These are phyloP conservation scores for Serendipita sp. DNA, from an alignment of 768 basidiomycete genomes.

Conservation along the genomic window DNA sequence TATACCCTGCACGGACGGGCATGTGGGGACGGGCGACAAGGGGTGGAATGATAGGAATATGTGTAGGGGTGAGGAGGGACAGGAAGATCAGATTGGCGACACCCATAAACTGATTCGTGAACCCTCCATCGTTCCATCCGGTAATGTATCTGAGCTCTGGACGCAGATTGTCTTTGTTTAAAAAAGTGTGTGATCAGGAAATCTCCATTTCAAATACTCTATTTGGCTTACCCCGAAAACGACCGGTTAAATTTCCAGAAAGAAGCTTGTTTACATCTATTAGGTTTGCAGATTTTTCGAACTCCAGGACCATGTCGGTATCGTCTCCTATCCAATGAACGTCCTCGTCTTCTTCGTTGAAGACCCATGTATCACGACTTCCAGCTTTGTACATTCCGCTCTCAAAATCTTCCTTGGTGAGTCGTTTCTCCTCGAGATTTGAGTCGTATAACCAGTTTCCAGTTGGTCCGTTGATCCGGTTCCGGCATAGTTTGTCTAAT, in stretches of 20 bases:
- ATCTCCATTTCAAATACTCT: not conserved
- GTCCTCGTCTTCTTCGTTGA: not conserved
- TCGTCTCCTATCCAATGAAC: not conserved
- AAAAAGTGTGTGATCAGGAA: not conserved
- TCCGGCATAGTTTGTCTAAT: no score
- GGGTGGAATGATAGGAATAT: conserved; percentile 40
- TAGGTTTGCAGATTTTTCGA: not conserved
- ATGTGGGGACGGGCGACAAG: conserved; percentile 41
- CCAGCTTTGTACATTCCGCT: not conserved
- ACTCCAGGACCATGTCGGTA: not conserved
- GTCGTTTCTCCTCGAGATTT: not conserved
- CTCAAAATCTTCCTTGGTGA: not conserved
- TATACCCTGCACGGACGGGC: conserved; percentile 27
- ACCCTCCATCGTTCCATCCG: conserved; percentile 62
- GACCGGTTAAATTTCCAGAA: not conserved
- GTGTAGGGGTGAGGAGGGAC: conserved; percentile 33
- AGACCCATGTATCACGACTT: not conserved
- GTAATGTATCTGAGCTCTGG: conserved; percentile 48
- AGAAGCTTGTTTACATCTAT: not conserved
- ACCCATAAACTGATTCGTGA: conserved; percentile 29
- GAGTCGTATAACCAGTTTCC: no score
- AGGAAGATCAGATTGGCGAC: conserved; percentile 40
- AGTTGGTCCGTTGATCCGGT: no score
- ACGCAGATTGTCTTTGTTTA: conserved; percentile 38
- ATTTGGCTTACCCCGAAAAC: not conserved